These are phyloP conservation scores for Micractinium conductrix DNA, from an alignment of 139 green algal species.

Conservation along the genomic window DNA sequence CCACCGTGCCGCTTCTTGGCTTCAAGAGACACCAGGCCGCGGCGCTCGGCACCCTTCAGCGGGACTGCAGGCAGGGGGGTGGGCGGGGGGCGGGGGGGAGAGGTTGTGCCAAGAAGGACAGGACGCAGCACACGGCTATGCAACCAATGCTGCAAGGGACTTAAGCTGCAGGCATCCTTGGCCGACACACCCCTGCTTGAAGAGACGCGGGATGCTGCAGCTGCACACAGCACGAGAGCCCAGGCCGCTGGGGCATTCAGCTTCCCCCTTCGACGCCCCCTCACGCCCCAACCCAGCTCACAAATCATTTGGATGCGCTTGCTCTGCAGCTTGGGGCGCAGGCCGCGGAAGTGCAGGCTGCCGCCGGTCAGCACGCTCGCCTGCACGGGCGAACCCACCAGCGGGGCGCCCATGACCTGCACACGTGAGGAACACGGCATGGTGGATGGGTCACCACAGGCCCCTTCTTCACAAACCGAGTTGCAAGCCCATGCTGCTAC, in stretches of 20 bases:
- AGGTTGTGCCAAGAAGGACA: no score
- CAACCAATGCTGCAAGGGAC: no score
- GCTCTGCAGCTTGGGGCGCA: constrained; percentile 48
- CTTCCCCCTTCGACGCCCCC: not conserved
- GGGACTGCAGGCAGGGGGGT: constrained; percentile 12
- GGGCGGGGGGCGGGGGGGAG: not conserved
- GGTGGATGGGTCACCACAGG: no score
- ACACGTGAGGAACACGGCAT: not conserved
- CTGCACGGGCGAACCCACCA: constrained; percentile 66
- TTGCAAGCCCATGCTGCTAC: no score
- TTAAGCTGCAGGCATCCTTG: no score
- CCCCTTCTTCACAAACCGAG: no score
- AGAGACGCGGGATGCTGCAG: no score
- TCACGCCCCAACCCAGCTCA: not conserved
- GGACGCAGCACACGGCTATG: no score
- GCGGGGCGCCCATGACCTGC: constrained; percentile 79
- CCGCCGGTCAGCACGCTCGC: constrained; percentile 75
- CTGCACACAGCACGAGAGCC: no score
- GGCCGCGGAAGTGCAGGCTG: constrained; percentile 58
- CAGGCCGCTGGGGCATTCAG: no score
- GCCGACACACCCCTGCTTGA: no score
- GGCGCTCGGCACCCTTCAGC: constrained; percentile 63
- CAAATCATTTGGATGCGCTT: constrained; percentile 82
- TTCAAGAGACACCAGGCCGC: constrained; percentile 81
- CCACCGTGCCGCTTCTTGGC: constrained; percentile 67